Evolutionary conservation across 768 basidiomycete species (phyloP).

Genomic region (Chalciporus sphaerocephalus): DNA sequence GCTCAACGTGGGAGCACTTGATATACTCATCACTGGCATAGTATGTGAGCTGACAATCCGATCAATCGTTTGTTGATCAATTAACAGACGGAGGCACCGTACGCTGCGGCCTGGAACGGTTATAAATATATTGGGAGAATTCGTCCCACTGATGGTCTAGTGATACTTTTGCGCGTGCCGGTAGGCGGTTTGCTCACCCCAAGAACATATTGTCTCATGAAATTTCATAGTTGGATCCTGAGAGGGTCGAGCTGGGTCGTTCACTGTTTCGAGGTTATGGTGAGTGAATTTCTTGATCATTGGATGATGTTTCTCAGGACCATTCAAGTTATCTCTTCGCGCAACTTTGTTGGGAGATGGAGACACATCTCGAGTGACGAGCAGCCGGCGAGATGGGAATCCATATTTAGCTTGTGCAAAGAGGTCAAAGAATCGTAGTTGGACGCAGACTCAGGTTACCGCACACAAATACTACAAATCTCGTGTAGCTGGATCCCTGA

Average conservation of each 20-base stretch:
- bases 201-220: conserved; percentile 4
- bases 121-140: conserved; percentile 55
- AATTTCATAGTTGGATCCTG: conserved; percentile 19
- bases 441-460: too few species aligned
- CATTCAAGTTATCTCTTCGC: conserved; percentile 42
- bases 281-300: conserved; percentile 13
- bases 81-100: conserved; percentile 42
- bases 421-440: conserved; percentile 22
- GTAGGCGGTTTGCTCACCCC: conserved; percentile 30
- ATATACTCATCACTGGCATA: conserved; percentile 52
- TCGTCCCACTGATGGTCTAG: conserved; percentile 54
- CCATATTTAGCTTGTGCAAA: conserved; percentile 50
- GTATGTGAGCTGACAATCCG: conserved; percentile 29
- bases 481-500: too few species aligned
- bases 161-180: conserved; percentile 50
- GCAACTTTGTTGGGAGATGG: conserved; percentile 51
- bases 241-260: conserved; percentile 31
- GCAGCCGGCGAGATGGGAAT: conserved; percentile 44
- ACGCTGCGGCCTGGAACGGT: conserved; percentile 53
- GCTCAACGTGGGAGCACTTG: conserved; percentile 27
- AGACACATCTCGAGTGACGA: conserved; percentile 32
- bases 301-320: conserved; percentile 7
- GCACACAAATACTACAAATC: too few species aligned
- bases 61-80: conserved; percentile 1
- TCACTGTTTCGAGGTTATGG: conserved; percentile 48